Percentiles rank a stretch among this genome's conserved stretches.
Conservation (phyloP, 2,329 filamentous ascomycete genomes). For the Trichoderma sp. region DNA sequence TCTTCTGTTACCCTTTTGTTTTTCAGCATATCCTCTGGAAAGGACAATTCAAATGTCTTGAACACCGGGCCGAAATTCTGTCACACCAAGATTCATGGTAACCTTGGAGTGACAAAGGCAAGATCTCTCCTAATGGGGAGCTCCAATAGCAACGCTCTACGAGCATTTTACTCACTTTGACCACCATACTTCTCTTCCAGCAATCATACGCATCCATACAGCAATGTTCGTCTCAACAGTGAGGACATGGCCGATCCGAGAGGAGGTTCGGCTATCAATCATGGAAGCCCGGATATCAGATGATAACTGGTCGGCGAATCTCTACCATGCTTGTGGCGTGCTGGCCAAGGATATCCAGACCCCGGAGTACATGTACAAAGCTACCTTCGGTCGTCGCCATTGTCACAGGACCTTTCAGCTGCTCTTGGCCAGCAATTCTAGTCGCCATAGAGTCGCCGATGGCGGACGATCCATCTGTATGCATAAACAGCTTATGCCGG, state of each 20-base stretch:
- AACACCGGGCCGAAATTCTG: background rate
- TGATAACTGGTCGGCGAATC: background rate
- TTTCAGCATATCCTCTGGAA: background rate
- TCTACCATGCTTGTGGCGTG: background rate
- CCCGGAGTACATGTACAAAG: slow-evolving; percentile 10
- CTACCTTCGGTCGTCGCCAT: background rate
- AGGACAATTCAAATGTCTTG: background rate
- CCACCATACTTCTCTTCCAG: background rate
- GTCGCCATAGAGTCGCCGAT: background rate
- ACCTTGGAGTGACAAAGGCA: background rate
- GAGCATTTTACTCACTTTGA: background rate
- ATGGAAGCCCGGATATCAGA: background rate
- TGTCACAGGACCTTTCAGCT: slow-evolving; percentile 1
- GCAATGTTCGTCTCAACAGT: background rate
- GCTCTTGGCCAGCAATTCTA: background rate
- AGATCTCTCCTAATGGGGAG: background rate
- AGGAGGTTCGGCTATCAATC: background rate
- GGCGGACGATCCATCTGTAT: background rate
- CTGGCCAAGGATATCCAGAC: background rate
- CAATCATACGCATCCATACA: background rate
- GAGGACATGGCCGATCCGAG: background rate
- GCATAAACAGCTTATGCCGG: slow-evolving; percentile 3
- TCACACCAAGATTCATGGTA: background rate
- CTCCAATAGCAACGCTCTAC: background rate
- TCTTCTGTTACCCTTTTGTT: background rate